A percentile compares a stretch with the other conserved stretches of the same genome.
Conservation (phyloP, 441 rosid species). For the Gossypium gossypioides region DNA sequence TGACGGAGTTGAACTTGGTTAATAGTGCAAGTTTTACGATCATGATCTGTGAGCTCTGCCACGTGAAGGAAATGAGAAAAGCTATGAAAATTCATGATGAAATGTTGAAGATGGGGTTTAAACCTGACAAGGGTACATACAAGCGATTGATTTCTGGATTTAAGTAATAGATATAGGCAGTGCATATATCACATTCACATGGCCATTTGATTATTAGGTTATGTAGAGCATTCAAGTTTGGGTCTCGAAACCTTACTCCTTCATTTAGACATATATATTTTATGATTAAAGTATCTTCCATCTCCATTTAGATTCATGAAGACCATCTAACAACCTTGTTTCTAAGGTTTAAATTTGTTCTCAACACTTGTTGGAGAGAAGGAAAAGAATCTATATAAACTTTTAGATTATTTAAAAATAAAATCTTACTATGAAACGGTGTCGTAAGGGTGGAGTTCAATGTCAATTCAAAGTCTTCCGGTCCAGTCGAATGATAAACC, state of each 20-base stretch:
- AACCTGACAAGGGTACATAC: slow-evolving; percentile 48
- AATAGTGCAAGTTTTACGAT: slow-evolving; percentile 36
- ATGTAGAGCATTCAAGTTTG: neutral
- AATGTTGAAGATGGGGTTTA: slow-evolving; percentile 54
- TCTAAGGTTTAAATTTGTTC: too few species aligned
- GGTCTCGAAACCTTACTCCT: too few species aligned
- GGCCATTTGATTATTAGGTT: neutral
- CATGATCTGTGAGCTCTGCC: slow-evolving; percentile 46
- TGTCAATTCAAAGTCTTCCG: neutral
- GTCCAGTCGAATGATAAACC: neutral
- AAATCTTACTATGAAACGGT: neutral
- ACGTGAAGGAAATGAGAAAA: slow-evolving; percentile 36
- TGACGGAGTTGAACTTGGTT: slow-evolving; percentile 31
- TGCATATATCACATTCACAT: neutral
- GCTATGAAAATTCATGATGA: slow-evolving; percentile 67
- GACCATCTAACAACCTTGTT: too few species aligned
- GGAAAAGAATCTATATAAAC: too few species aligned
- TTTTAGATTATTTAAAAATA: too few species aligned
- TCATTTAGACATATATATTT: too few species aligned
- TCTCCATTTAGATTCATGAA: too few species aligned
- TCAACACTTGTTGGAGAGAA: too few species aligned
- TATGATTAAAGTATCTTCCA: too few species aligned
- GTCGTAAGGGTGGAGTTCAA: neutral
- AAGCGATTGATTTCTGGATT: slow-evolving; percentile 46
- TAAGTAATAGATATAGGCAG: slow-evolving; percentile 3